Evolutionary conservation across 2,329 filamentous ascomycete genomes (phyloP), one percentile per base, ranked within the genome.

Genomic region (Diaporthe sp.): DNA sequence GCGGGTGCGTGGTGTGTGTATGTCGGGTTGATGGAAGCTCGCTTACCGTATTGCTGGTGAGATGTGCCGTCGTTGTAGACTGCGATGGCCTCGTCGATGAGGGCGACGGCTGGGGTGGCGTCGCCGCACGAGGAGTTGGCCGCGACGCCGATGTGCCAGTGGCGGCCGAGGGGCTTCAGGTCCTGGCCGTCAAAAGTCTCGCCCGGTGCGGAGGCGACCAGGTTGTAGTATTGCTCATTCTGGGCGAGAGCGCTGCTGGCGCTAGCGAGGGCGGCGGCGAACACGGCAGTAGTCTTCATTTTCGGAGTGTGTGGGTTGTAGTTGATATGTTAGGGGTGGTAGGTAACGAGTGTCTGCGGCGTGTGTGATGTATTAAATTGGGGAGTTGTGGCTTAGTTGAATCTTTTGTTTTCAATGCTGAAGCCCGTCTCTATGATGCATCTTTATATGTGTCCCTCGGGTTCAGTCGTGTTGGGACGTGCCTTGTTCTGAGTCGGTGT

Each of bases 21-120:
- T 31, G 61, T 22, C 42, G 2, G 7, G 13, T 37, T 53, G 28
- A 31, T 10, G 12, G 9, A 4, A 34, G 28, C 17, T 68, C 13
- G 28, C 65, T 53, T 53, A 70, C 65, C 65, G 15, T 55, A 55
- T 55, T 70, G 65, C 47, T 70, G 65, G 65, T 70, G 9, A 0
- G 65, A 70, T 70, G 22, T 70, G n/a, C 65, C 65, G 34, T 70
- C 65, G 49, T 70, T 70, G 65, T 70, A 70, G 4, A 70, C 65
- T 28, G 65, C 65, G n/a, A 70, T 13, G 8, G 49, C 65, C 47
- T 42, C 65, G 15, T 42, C n/a, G 65, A 70, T 42, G 49, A 70
- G 2, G 47, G 49, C 22, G 4, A 70, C 34, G 8, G 65, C 65
- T 22, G 65, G 65, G 49, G 65, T 22, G 4, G 6, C 49, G 34